Percentiles rank a stretch among this genome's conserved stretches.
phyloP scores from a whole-genome alignment of 2,329 filamentous ascomycete genomes.

The Aspergillus hortae region DNA sequence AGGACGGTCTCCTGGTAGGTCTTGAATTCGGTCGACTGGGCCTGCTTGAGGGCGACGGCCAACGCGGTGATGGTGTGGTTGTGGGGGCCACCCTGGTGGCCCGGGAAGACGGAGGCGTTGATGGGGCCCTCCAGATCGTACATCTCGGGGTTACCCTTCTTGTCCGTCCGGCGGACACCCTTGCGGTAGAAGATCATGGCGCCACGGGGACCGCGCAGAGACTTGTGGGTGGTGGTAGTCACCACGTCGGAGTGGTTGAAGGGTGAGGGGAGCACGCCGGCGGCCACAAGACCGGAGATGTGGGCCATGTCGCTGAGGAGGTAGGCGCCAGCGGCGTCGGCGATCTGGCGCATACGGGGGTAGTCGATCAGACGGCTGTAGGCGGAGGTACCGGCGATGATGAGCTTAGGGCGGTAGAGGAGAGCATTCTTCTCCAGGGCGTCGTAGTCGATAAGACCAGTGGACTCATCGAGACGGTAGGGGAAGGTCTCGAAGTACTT shows the following conservation, averaged over 20 bases:
- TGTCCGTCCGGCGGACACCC: slow-evolving; percentile 86
- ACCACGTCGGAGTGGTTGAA: slow-evolving; percentile 93
- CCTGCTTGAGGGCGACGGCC: slow-evolving; percentile 92
- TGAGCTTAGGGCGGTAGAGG: slow-evolving; percentile 91
- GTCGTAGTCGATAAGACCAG: slow-evolving; percentile 96
- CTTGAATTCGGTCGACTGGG: slow-evolving; percentile 84
- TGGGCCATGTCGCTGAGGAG: slow-evolving; percentile 98
- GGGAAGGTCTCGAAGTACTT: slow-evolving; percentile 99
- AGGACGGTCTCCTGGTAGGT: slow-evolving; percentile 91
- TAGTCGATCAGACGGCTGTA: slow-evolving; percentile 99
- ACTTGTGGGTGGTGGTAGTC: slow-evolving; percentile 99
- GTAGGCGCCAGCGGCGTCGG: slow-evolving; percentile 89
- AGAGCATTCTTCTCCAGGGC: slow-evolving; percentile 83
- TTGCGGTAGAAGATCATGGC: slow-evolving; percentile 99
- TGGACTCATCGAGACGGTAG: slow-evolving; percentile 73
- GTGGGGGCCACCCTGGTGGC: slow-evolving; percentile 96
- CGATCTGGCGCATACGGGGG: slow-evolving; percentile 90
- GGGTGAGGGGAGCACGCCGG: slow-evolving; percentile 87
- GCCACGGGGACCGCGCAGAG: slow-evolving; percentile 90
- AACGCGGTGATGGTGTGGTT: slow-evolving; percentile 99
- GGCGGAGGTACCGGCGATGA: slow-evolving; percentile 93
- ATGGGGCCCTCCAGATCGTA: slow-evolving; percentile 96
- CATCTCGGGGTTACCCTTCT: slow-evolving; percentile 82
- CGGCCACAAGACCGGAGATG: slow-evolving; percentile 92
- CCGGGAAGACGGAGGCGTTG: slow-evolving; percentile 98